A percentile compares a stretch with the other conserved stretches of the same genome.
These are phyloP conservation scores for Candida jianshihensis DNA, from an alignment of 805 yeast species.

Conservation along the genomic window DNA sequence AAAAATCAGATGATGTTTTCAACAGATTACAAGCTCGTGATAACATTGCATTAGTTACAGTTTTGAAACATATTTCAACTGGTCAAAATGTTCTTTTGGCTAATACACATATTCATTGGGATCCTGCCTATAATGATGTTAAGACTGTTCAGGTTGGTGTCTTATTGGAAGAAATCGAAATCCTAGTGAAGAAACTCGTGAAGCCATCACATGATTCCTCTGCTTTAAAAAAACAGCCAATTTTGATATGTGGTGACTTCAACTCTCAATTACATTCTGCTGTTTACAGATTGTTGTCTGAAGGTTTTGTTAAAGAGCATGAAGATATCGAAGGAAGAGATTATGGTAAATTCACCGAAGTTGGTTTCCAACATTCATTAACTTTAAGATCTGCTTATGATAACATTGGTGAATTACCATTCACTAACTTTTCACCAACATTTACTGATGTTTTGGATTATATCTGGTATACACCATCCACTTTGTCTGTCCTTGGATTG, in stretches of 20 bases:
- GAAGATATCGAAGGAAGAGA: constrained; percentile 78
- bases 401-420: constrained; percentile 81
- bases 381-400: constrained; percentile 81
- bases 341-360: constrained; percentile 86
- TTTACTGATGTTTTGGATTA: constrained; percentile 93
- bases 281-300: constrained; percentile 82
- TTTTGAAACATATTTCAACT: constrained; percentile 64
- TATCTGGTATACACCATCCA: constrained; percentile 84
- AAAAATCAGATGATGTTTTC: constrained; percentile 89
- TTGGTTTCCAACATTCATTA: constrained; percentile 78
- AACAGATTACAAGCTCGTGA: constrained; percentile 96
- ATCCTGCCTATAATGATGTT: constrained; percentile 93
- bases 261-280: constrained; percentile 85
- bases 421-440: constrained; percentile 89
- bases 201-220: constrained; percentile 31
- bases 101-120: constrained; percentile 97
- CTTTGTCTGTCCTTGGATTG: constrained; percentile 78
- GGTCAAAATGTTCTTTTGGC: constrained; percentile 70
- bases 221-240: constrained; percentile 54
- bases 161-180: constrained; percentile 79
- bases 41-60: constrained; percentile 75
- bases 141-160: constrained; percentile 94
- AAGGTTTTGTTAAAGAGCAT: constrained; percentile 75
- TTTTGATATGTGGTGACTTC: constrained; percentile 91
- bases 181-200: constrained; percentile 36